Conservation (phyloP, 176 grass and related monocot species). For the Cenchrus purpureus region DNA sequence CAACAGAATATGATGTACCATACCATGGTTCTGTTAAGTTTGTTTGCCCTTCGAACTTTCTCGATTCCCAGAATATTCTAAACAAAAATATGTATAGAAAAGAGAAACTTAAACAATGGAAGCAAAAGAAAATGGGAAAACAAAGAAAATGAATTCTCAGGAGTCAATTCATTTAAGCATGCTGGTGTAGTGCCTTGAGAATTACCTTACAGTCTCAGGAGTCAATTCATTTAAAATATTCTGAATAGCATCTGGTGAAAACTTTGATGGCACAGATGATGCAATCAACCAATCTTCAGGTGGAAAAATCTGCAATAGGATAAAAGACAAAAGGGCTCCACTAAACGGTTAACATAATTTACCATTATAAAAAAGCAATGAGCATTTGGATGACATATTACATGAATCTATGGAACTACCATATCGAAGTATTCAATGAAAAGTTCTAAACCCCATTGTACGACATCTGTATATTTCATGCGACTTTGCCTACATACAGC, state of each 20-base stretch:
- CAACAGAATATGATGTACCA: constrained; percentile 76
- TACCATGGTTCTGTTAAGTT: constrained; percentile 90
- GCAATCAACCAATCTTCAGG: constrained; percentile 91
- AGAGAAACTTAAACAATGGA: constrained; percentile 5
- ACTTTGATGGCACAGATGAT: constrained; percentile 74
- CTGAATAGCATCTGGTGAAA: constrained; percentile 75
- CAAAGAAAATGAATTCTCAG: background rate
- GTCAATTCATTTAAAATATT: constrained; percentile 82
- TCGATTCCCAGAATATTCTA: constrained; percentile 97
- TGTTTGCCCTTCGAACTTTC: constrained; percentile 73
- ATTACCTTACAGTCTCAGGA: constrained; percentile 84
- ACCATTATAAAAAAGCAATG: background rate
- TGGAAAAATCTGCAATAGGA: constrained; percentile 65
- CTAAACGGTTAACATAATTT: background rate
- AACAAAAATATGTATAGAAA: constrained; percentile 28
- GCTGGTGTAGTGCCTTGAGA: constrained; percentile 1
- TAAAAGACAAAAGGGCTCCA: background rate
- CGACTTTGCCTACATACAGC: constrained; percentile 7
- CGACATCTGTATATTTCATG: background rate
- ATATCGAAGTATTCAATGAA: constrained; percentile 1
- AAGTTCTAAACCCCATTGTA: background rate
- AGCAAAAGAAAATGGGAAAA: constrained; percentile 13
- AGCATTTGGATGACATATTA: background rate
- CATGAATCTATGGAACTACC: constrained; percentile 1
- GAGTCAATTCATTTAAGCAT: background rate